Conservation (phyloP, 306 rosid genomes). For the Quercus rubra region DNA sequence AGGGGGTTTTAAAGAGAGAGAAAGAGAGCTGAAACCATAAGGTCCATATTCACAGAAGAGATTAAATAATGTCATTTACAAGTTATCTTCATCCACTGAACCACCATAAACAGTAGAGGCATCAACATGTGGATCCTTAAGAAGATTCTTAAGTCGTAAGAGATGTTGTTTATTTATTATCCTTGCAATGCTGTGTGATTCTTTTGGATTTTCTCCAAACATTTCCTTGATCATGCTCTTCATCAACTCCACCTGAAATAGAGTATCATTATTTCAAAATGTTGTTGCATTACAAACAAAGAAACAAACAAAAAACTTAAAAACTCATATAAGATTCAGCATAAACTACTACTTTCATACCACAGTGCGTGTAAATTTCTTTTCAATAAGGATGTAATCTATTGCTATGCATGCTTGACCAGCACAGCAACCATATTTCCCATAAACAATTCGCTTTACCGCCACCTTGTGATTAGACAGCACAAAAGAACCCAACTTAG, state of each 20-base stretch:
- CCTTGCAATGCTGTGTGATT: constrained; percentile 41
- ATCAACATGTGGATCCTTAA: constrained; percentile 37
- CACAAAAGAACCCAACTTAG: not conserved
- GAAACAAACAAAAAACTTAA: not conserved
- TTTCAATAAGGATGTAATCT: constrained; percentile 62
- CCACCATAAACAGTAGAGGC: constrained; percentile 63
- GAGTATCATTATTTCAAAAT: not conserved
- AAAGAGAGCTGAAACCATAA: not conserved
- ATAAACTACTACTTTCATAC: constrained; percentile 25
- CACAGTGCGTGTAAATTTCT: constrained; percentile 39
- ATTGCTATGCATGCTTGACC: constrained; percentile 82
- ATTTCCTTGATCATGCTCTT: constrained; percentile 43
- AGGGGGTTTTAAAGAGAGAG: not conserved
- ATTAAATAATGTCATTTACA: constrained; percentile 33
- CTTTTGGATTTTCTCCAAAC: constrained; percentile 54
- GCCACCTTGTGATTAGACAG: constrained; percentile 43
- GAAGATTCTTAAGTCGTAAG: constrained; percentile 44
- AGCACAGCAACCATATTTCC: constrained; percentile 68
- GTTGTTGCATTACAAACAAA: not conserved
- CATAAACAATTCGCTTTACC: constrained; percentile 44
- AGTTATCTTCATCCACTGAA: constrained; percentile 47
- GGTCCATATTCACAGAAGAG: not conserved
- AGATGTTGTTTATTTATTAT: constrained; percentile 50
- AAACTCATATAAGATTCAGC: not conserved
- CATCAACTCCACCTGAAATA: constrained; percentile 42